A percentile compares a stretch with the other conserved stretches of the same genome.
Conservation (phyloP, 2,329 filamentous ascomycete species). For the Colletotrichum sp. region DNA sequence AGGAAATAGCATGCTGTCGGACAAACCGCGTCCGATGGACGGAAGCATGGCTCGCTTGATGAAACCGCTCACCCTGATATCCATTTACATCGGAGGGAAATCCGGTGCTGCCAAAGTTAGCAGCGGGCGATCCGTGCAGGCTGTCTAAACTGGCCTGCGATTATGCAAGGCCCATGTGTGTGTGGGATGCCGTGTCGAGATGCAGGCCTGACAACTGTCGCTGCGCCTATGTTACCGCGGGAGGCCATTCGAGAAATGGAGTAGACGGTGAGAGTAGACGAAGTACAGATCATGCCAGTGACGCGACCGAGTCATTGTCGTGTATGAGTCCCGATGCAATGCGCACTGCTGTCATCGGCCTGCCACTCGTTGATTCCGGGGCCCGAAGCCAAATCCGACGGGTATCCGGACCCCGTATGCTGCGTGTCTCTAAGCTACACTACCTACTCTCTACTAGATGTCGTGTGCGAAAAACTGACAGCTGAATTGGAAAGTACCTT, state of each 20-base stretch:
- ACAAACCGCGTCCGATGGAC: neutral
- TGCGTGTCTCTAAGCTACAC: neutral
- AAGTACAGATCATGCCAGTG: neutral
- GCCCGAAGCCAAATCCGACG: neutral
- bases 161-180: neutral
- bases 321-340: neutral
- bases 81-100: neutral
- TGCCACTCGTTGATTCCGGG: neutral
- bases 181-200: neutral
- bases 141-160: neutral
- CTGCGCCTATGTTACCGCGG: neutral
- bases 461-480: fast-evolving
- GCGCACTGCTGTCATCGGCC: neutral
- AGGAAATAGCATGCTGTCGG: neutral
- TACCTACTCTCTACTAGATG: neutral
- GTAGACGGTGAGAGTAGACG: neutral
- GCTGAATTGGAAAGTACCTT: too few relatives aligned
- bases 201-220: neutral
- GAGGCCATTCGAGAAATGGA: neutral
- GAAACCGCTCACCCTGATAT: neutral
- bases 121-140: neutral
- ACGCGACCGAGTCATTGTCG: neutral
- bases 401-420: neutral
- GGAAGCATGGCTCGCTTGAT: neutral
- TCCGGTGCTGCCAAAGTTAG: neutral